Evolutionary conservation across 2,329 filamentous ascomycete genomes (phyloP).

Genomic region (Beauveria australis): DNA sequence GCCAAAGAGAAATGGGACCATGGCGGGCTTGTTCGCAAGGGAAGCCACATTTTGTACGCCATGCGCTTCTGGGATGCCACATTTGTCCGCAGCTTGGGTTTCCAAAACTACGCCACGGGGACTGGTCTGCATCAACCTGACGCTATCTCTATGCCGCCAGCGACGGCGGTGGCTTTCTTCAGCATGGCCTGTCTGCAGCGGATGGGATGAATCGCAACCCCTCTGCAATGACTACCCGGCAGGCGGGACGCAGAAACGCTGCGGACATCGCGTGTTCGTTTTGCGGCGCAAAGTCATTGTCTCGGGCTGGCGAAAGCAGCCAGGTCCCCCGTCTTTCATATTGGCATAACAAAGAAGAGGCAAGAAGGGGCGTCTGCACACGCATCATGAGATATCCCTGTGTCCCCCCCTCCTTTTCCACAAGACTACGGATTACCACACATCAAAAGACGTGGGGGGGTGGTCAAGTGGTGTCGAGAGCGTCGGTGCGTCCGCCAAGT

Average conservation of each 20-base stretch:
- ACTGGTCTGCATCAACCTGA: not conserved
- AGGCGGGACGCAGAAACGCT: too few species aligned
- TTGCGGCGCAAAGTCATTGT: too few species aligned
- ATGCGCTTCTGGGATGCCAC: slow-evolving; percentile 2
- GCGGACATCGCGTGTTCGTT: too few species aligned
- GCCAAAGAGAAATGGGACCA: not conserved
- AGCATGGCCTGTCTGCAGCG: too few species aligned
- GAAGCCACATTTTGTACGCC: not conserved
- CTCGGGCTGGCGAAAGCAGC: too few species aligned
- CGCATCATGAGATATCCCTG: not conserved
- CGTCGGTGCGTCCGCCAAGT: not conserved
- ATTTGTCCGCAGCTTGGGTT: not conserved
- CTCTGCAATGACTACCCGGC: too few species aligned
- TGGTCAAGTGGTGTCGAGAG: not conserved
- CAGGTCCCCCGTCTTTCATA: too few species aligned
- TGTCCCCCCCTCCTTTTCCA: not conserved
- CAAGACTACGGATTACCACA: not conserved
- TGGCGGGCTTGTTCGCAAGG: not conserved
- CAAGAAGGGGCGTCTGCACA: too few species aligned
- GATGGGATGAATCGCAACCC: too few species aligned
- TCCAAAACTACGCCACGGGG: not conserved
- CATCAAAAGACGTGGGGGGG: not conserved
- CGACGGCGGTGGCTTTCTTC: too few species aligned
- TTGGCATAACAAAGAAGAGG: too few species aligned
- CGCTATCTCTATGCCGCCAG: too few species aligned